These are phyloP conservation scores for Thymus quinquecostatus DNA, from an alignment of 257 asterid genomes.

Conservation along the genomic window DNA sequence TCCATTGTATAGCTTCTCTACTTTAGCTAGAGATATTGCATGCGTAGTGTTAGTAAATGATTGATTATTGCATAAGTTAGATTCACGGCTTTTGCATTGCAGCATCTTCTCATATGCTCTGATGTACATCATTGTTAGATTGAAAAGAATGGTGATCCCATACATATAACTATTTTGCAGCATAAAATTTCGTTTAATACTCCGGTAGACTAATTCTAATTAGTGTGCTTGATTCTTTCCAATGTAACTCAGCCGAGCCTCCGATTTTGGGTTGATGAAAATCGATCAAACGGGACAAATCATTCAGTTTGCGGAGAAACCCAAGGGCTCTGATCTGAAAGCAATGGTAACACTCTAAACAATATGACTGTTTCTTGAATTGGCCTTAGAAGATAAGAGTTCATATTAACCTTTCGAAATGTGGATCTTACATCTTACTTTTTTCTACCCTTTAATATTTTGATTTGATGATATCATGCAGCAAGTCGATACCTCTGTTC, in stretches of 20 bases:
- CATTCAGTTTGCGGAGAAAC: conserved; percentile 86
- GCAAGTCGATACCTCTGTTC: conserved; percentile 85
- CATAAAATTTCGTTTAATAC: background rate
- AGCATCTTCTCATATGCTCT: background rate
- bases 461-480: conserved; percentile 43
- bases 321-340: conserved; percentile 73
- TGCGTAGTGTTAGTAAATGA: background rate
- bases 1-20: background rate
- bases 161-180: conserved; percentile 1
- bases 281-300: conserved; percentile 74
- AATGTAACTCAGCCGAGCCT: conserved; percentile 73
- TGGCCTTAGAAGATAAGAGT: conserved; percentile 1
- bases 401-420: background rate
- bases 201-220: conserved; percentile 2
- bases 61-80: background rate
- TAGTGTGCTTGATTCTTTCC: conserved; percentile 17
- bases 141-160: background rate
- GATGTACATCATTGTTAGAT: background rate
- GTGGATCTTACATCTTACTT: background rate
- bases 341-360: conserved; percentile 57
- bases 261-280: conserved; percentile 90
- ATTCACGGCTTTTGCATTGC: background rate
- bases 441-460: conserved; percentile 10
- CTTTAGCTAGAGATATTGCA: too few relatives aligned
- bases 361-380: background rate